Conservation (phyloP, 345 rosid species). For the Kandelia obovata region DNA sequence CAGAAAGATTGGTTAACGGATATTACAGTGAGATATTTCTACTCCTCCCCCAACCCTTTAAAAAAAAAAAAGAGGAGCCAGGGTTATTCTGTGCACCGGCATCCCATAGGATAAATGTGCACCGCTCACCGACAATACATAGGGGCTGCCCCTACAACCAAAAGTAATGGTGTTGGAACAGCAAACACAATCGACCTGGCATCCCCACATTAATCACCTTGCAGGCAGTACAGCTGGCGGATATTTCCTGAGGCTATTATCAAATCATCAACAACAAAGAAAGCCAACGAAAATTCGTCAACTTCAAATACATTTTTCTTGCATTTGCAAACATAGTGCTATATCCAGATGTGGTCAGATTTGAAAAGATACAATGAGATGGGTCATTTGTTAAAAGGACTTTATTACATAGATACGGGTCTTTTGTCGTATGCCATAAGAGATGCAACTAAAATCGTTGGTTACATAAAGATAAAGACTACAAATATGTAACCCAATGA, state of each 20-base stretch:
- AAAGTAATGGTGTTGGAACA: constrained; percentile 4
- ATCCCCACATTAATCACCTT: constrained; percentile 56
- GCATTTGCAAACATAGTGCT: too few relatives aligned
- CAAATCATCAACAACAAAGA: constrained; percentile 3
- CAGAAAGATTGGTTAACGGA: constrained; percentile 11
- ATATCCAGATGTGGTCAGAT: too few relatives aligned
- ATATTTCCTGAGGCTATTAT: constrained; percentile 88
- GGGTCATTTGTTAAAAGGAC: too few relatives aligned
- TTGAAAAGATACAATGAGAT: too few relatives aligned
- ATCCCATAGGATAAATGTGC: constrained; percentile 8
- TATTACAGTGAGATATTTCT: constrained; percentile 9
- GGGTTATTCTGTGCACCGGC: constrained; percentile 10
- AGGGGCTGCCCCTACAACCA: constrained; percentile 14
- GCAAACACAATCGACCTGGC: constrained; percentile 3
- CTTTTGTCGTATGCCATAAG: too few relatives aligned
- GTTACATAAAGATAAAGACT: too few relatives aligned
- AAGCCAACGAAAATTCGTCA: not conserved
- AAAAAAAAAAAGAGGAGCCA: not conserved
- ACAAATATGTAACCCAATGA: too few relatives aligned
- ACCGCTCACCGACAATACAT: constrained; percentile 8
- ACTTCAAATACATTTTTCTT: not conserved
- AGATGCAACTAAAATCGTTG: too few relatives aligned
- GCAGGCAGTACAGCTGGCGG: constrained; percentile 97
- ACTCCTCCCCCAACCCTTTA: not conserved
- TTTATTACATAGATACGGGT: too few relatives aligned